These are phyloP conservation scores for Clitopilus passeckerianus DNA, from an alignment of 768 basidiomycete species.

Conservation along the genomic window DNA sequence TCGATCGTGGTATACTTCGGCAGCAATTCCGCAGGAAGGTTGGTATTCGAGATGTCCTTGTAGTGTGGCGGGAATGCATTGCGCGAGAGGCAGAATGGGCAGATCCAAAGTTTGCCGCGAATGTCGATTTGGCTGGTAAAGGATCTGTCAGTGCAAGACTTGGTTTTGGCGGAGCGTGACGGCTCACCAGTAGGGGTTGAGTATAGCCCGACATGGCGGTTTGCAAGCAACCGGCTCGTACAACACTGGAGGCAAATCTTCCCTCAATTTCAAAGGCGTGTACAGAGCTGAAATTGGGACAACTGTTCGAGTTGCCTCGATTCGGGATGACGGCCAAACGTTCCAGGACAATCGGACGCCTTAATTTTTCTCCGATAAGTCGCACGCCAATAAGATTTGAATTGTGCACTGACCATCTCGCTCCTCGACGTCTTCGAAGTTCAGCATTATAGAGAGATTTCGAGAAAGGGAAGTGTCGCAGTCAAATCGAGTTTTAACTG, in stretches of 20 bases:
- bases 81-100: slow-evolving; percentile 95
- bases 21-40: slow-evolving; percentile 91
- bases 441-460: slow-evolving; percentile 46
- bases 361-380: slow-evolving; percentile 22
- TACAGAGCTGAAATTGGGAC: slow-evolving; percentile 98
- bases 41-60: slow-evolving; percentile 96
- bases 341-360: slow-evolving; percentile 98
- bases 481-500: slow-evolving; percentile 23
- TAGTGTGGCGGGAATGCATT: slow-evolving; percentile 98
- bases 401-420: slow-evolving; percentile 69
- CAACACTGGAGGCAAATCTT: slow-evolving; percentile 91
- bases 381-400: not conserved
- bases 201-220: slow-evolving; percentile 92
- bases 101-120: slow-evolving; percentile 98
- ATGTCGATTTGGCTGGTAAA: slow-evolving; percentile 90
- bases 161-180: slow-evolving; percentile 3
- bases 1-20: slow-evolving; percentile 99
- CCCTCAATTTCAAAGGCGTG: slow-evolving; percentile 89
- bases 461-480: slow-evolving; percentile 25
- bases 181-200: slow-evolving; percentile 93
- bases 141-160: slow-evolving; percentile 6
- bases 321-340: slow-evolving; percentile 96
- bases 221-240: slow-evolving; percentile 99
- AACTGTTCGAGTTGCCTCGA: slow-evolving; percentile 96
- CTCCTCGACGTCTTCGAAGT: slow-evolving; percentile 97